phyloP scores from a whole-genome alignment of 2,329 filamentous ascomycete genomes.

The Chaetomiaceae sp. region DNA sequence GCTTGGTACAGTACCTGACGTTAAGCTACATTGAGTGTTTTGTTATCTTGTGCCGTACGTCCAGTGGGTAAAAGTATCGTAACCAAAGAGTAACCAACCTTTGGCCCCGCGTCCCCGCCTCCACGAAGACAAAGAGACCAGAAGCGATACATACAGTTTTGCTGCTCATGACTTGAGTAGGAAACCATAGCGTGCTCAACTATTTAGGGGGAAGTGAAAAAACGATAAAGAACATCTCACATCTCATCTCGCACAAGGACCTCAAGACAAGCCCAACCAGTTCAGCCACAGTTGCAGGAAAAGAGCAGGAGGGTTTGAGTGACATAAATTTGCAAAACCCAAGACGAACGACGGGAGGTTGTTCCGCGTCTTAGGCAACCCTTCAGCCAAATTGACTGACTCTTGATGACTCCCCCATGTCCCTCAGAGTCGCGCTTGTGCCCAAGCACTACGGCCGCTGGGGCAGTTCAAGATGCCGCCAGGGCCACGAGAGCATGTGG shows the following conservation, averaged over 20 bases:
- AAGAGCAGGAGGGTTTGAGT: slow-evolving; percentile 6
- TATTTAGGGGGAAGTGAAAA: neutral
- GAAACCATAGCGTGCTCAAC: neutral
- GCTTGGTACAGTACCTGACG: too few species aligned
- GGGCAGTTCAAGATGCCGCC: neutral
- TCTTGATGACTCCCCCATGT: neutral
- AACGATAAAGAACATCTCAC: neutral
- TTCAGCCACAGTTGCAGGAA: neutral
- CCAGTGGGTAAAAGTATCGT: too few species aligned
- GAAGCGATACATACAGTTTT: neutral
- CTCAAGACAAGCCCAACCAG: neutral
- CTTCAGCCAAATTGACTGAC: neutral
- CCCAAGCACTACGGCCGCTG: neutral
- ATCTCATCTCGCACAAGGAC: slow-evolving; percentile 4
- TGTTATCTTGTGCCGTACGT: too few species aligned
- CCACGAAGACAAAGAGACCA: neutral
- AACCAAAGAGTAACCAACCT: neutral
- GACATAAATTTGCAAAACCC: slow-evolving; percentile 3
- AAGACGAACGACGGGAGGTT: slow-evolving; percentile 8
- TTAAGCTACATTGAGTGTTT: too few species aligned
- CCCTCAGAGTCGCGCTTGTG: neutral
- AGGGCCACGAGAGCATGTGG: neutral
- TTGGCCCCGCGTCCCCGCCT: neutral
- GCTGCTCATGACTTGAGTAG: neutral
- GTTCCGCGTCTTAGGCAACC: neutral